Evolutionary conservation across 2,329 filamentous ascomycete genomes (phyloP), one percentile per base, ranked within the genome.

Genomic region (Fusarium irregulare): DNA sequence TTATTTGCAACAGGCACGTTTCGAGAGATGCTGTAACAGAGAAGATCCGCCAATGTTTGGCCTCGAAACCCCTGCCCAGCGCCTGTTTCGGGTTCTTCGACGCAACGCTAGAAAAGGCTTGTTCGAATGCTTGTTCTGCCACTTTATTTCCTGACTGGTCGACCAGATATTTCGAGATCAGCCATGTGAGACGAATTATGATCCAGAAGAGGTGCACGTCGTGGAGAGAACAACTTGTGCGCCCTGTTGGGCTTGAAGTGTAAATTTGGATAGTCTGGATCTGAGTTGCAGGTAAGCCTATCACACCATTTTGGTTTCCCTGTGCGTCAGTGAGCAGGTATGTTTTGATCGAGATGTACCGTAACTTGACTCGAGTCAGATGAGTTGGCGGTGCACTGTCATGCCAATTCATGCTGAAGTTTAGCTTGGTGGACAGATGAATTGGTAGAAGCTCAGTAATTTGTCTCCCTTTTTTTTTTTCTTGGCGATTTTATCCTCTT

Each of bases 91-190:
- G 51, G 37, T 54, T 59, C 12, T 64, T 50, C 66, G 61, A 46
- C 66, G 37, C 32, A 51, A 68, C 62, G 62, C 62, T 70, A 63
- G 51, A 62, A 70, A 70, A 70, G 40, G 66, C 66, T 70, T 69
- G 66, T 70, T 56, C 53, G 50, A 69, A 70, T 53, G 66, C 66
- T 70, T 69, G 66, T 70, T 56, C 53, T 56, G 30, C 42, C 45
- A 55, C 47, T 53, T 66, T 66, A 68, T 63, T 48, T 45, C 32
- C 49, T 46, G 42, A 41, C 49, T 57, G 50, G 61, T 70, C 23
- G 34, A n/a, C 34, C 6, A 27, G 37, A 41, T 18, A 53, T 54
- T 40, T 56, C 45, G 46, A 45, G 45, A 64, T 66, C 53, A 64
- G 51, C 25, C 42, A 30, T 13, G 20, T 44, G 47, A 54, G 66